Conservation (phyloP, 2,329 filamentous ascomycete genomes). For the Cryoendolithus antarcticus region DNA sequence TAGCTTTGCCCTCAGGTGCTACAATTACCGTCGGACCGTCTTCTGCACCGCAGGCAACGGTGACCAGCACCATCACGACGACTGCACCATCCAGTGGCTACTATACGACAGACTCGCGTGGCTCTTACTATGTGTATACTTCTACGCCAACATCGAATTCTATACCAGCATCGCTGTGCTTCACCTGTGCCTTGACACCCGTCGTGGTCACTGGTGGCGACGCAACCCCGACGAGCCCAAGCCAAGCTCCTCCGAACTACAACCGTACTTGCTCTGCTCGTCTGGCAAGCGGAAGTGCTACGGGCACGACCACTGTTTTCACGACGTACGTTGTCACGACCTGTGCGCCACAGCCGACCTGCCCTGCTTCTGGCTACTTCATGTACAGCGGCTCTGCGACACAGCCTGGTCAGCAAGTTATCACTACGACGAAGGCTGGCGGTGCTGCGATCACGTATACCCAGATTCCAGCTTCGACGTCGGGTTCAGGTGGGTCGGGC, state of each 20-base stretch:
- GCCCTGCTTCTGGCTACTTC: conserved; percentile 16
- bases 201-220: conserved; percentile 8
- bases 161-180: conserved; percentile 14
- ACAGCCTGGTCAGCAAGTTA: conserved; percentile 8
- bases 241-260: not conserved
- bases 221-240: not conserved
- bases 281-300: not conserved
- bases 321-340: conserved; percentile 21
- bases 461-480: conserved; percentile 7
- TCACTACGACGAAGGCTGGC: conserved; percentile 11
- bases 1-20: conserved; percentile 8
- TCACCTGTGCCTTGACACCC: conserved; percentile 18
- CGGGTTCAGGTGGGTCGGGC: not conserved
- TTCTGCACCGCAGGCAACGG: not conserved
- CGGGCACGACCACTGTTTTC: conserved; percentile 20
- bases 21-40: conserved; percentile 7
- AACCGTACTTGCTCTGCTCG: conserved; percentile 8
- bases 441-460: conserved; percentile 13
- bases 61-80: conserved; percentile 7
- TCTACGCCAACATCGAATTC: conserved; percentile 4
- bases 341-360: conserved; percentile 18
- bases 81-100: conserved; percentile 9
- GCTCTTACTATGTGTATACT: conserved; percentile 12
- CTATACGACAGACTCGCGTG: conserved; percentile 10
- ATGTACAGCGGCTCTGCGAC: conserved; percentile 9